Percentiles rank a stretch among this genome's conserved stretches.
Evolutionary conservation across 2,329 filamentous ascomycete species (phyloP).

Genomic region (Fusarium caatingaense): DNA sequence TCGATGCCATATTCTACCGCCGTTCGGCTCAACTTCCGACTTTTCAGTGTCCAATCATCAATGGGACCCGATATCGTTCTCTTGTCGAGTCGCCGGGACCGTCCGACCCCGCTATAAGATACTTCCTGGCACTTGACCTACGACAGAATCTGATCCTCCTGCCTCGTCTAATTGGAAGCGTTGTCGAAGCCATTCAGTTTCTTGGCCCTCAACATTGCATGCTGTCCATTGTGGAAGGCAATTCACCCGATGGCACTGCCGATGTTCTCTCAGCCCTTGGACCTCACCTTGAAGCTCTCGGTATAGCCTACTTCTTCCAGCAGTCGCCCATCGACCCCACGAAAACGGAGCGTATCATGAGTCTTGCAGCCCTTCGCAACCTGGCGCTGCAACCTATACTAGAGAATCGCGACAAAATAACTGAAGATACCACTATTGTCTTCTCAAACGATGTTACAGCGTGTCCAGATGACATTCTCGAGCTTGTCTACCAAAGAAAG

Average conservation of each 20-base stretch:
- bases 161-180: neutral
- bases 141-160: neutral
- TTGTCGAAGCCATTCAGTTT: neutral
- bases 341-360: neutral
- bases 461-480: conserved; percentile 66
- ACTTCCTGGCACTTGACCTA: neutral
- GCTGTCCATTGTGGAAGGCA: neutral
- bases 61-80: neutral
- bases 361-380: neutral
- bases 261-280: neutral
- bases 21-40: neutral
- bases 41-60: neutral
- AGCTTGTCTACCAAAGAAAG: conserved; percentile 61
- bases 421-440: conserved; percentile 55
- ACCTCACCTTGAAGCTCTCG: neutral
- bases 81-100: neutral
- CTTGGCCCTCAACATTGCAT: neutral
- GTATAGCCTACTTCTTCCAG: neutral
- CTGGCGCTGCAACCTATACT: neutral
- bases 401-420: neutral
- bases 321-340: neutral
- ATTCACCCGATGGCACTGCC: neutral
- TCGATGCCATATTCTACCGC: neutral
- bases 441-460: conserved; percentile 65
- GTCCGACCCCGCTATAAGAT: neutral